A percentile compares a stretch with the other conserved stretches of the same genome.
Evolutionary conservation across 2,329 filamentous ascomycete genomes (phyloP).

Genomic region (Fusarium sp.): DNA sequence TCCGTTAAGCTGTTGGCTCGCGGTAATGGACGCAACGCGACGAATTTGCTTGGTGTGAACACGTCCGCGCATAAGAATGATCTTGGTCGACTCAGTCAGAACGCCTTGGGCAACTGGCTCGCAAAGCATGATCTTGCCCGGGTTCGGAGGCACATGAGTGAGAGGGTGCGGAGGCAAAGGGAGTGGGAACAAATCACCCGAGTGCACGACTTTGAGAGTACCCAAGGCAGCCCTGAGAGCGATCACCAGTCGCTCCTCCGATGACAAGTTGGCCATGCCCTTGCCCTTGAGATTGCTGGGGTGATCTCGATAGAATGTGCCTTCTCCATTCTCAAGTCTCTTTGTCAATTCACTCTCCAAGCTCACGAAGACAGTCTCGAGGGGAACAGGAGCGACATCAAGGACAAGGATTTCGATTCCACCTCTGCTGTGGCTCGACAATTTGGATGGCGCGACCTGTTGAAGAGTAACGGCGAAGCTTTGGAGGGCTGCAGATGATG

Average conservation of each 20-base stretch:
- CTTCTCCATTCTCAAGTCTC: constrained; percentile 86
- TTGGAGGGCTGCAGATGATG: constrained; percentile 81
- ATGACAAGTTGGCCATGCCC: constrained; percentile 53
- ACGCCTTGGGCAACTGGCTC: constrained; percentile 94
- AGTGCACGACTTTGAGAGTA: constrained; percentile 83
- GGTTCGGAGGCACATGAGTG: constrained; percentile 86
- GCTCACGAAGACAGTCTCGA: constrained; percentile 90
- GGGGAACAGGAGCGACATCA: constrained; percentile 82
- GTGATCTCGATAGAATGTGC: constrained; percentile 81
- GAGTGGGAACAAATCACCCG: constrained; percentile 84
- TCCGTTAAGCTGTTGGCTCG: constrained; percentile 66
- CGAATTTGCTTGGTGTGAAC: constrained; percentile 69
- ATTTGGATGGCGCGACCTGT: constrained; percentile 81
- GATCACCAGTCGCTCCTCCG: constrained; percentile 73
- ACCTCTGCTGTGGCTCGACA: constrained; percentile 79
- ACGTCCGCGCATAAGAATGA: constrained; percentile 81
- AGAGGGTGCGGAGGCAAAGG: constrained; percentile 88
- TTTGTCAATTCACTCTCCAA: constrained; percentile 86
- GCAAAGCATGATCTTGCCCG: constrained; percentile 91
- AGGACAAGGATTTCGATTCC: constrained; percentile 88
- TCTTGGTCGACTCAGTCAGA: constrained; percentile 82
- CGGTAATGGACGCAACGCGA: constrained; percentile 63
- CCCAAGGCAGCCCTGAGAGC: constrained; percentile 83
- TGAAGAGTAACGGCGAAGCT: constrained; percentile 83
- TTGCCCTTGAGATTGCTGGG: constrained; percentile 60